phyloP scores from a whole-genome alignment of 495 filamentous ascomycete genomes.

The Podospora conica region DNA sequence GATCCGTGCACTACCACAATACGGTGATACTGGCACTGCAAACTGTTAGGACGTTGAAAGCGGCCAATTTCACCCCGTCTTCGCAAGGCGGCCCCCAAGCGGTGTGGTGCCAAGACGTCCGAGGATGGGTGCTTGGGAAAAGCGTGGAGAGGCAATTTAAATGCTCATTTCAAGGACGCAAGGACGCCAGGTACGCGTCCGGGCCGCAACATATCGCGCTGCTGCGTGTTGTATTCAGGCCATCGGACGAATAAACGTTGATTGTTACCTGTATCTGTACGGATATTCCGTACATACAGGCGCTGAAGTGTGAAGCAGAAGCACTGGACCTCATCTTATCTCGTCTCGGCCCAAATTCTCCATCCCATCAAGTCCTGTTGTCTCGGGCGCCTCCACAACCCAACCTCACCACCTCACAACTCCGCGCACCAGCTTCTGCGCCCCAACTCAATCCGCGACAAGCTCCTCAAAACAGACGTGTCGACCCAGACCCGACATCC shows the following conservation, averaged over 20 bases:
- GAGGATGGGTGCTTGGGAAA: background rate
- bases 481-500: slow-evolving; percentile 11
- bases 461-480: background rate
- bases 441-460: background rate
- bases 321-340: background rate
- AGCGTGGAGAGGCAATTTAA: slow-evolving; percentile 13
- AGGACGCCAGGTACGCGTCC: slow-evolving; percentile 10
- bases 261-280: background rate
- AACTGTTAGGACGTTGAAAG: background rate
- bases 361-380: background rate
- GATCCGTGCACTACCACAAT: background rate
- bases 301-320: background rate
- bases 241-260: background rate
- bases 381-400: background rate
- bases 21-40: background rate
- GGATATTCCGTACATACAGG: background rate
- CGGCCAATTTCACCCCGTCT: background rate
- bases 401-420: background rate
- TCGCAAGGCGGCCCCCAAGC: slow-evolving; percentile 4
- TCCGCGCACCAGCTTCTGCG: background rate
- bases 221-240: background rate
- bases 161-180: slow-evolving; percentile 9
- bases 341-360: slow-evolving; percentile 8
- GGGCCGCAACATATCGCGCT: slow-evolving; percentile 3
- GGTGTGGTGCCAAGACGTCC: background rate